phyloP scores from a whole-genome alignment of 805 yeast genomes.

The Saccharomycopsis malanga region DNA sequence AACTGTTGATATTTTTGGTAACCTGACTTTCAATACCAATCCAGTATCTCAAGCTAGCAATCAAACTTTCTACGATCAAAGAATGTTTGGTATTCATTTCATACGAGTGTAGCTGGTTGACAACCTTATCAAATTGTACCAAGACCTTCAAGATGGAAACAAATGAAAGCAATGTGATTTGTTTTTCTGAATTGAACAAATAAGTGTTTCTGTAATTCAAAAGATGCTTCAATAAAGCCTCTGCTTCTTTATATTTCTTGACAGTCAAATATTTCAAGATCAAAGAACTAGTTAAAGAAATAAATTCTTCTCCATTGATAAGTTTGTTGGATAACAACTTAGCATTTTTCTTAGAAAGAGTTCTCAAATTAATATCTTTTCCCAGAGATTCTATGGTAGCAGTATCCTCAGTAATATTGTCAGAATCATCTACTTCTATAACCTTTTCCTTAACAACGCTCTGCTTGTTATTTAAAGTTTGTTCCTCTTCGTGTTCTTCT shows the following conservation, averaged over 20 bases:
- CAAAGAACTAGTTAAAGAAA: slow-evolving; percentile 14
- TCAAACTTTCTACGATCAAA: slow-evolving; percentile 23
- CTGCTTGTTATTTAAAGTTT: background rate
- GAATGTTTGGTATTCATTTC: background rate
- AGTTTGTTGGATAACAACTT: background rate
- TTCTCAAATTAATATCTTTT: background rate
- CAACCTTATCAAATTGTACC: slow-evolving; percentile 7
- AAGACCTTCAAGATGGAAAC: slow-evolving; percentile 15
- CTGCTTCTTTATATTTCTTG: slow-evolving; percentile 5
- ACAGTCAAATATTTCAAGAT: slow-evolving; percentile 13
- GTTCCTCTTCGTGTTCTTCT: background rate
- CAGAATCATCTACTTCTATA: slow-evolving; percentile 1
- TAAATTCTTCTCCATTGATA: slow-evolving; percentile 16
- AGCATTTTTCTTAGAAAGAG: background rate
- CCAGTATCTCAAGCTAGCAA: slow-evolving; percentile 27
- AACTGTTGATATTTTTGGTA: slow-evolving; percentile 25
- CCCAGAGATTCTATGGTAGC: too few species aligned
- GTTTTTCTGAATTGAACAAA: slow-evolving; percentile 3
- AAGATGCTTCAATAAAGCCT: slow-evolving; percentile 9
- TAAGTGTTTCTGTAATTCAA: slow-evolving; percentile 1
- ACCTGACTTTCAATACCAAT: slow-evolving; percentile 26
- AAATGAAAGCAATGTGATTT: slow-evolving; percentile 16
- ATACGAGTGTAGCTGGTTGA: background rate
- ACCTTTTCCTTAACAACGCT: background rate
- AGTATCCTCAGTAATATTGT: background rate